A percentile compares a stretch with the other conserved stretches of the same genome.
phyloP scores from a whole-genome alignment of 345 rosid genomes.

The Rubroshorea leprosula region DNA sequence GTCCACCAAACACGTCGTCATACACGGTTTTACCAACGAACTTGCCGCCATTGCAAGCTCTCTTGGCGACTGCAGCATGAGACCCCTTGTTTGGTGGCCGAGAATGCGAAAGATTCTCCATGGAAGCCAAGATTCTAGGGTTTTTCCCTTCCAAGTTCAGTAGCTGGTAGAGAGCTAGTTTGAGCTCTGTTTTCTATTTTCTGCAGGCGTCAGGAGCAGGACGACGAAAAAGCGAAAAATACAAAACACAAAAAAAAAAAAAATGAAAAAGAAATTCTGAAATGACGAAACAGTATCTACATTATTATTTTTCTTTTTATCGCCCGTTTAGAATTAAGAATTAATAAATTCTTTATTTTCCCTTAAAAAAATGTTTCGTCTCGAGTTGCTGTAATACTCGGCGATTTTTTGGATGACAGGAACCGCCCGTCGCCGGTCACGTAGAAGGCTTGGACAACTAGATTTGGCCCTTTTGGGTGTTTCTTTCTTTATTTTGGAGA shows the following conservation, averaged over 20 bases:
- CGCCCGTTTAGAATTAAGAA: too few species aligned
- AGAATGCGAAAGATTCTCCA: conserved; percentile 64
- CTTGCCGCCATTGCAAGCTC: conserved; percentile 26
- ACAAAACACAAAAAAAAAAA: neutral
- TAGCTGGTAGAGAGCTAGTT: conserved; percentile 11
- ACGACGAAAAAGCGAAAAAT: conserved; percentile 2
- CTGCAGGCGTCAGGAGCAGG: conserved; percentile 13
- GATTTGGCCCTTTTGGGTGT: too few species aligned
- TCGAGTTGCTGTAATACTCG: too few species aligned
- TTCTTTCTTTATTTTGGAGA: too few species aligned
- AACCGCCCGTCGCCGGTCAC: too few species aligned
- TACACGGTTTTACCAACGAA: conserved; percentile 32
- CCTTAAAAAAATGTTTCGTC: too few species aligned
- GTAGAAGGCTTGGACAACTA: too few species aligned
- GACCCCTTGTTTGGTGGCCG: conserved; percentile 31
- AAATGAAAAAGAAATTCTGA: neutral
- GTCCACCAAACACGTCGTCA: conserved; percentile 79
- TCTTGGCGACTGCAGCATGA: conserved; percentile 18
- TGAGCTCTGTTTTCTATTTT: conserved; percentile 3
- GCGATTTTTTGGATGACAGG: too few species aligned
- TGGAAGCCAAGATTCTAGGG: conserved; percentile 31
- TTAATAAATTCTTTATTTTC: too few species aligned
- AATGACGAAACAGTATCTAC: conserved; percentile 28
- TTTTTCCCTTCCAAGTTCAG: conserved; percentile 11
- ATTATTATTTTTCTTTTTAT: conserved; percentile 14